Conservation (phyloP, 495 filamentous ascomycete species). For the Penicillium macrosclerotiorum region DNA sequence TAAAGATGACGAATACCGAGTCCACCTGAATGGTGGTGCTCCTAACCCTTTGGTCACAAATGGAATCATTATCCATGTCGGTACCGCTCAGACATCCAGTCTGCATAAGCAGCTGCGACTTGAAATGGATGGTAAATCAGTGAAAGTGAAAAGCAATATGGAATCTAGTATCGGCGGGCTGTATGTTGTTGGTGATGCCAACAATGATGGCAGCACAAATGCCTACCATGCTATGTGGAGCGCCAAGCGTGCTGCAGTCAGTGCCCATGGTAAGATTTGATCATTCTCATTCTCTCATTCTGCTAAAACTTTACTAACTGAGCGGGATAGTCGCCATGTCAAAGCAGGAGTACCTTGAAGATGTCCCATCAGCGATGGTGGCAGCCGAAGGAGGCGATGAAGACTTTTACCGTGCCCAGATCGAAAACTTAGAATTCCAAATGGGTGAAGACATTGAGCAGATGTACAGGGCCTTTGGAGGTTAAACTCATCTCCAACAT, state of each 20-base stretch:
- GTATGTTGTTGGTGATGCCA: slow-evolving; percentile 49
- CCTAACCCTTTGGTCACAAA: not conserved
- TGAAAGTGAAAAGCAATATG: slow-evolving; percentile 32
- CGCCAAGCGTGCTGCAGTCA: slow-evolving; percentile 45
- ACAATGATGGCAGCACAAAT: slow-evolving; percentile 46
- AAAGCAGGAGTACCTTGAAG: slow-evolving; percentile 10
- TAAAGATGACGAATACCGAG: slow-evolving; percentile 5
- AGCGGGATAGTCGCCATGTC: slow-evolving; percentile 8
- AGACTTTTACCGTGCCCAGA: slow-evolving; percentile 6
- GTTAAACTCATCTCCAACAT: no score
- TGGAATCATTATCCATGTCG: slow-evolving; percentile 5
- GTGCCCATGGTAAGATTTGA: slow-evolving; percentile 6
- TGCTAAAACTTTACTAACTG: no score
- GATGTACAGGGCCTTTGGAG: slow-evolving; percentile 7
- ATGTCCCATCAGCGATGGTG: not conserved
- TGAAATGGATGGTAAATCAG: slow-evolving; percentile 13
- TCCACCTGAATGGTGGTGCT: slow-evolving; percentile 1
- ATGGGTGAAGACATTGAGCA: slow-evolving; percentile 9
- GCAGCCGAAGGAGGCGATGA: slow-evolving; percentile 2
- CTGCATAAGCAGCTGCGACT: slow-evolving; percentile 13
- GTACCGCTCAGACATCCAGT: slow-evolving; percentile 29
- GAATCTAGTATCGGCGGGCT: slow-evolving; percentile 41
- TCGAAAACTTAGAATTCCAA: slow-evolving; percentile 4
- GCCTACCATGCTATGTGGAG: slow-evolving; percentile 50
- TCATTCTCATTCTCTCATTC: no score